Percentiles rank a stretch among this genome's conserved stretches.
These are phyloP conservation scores for Zymoseptoria ardabiliae DNA, from an alignment of 2,329 filamentous ascomycete species.

Conservation along the genomic window DNA sequence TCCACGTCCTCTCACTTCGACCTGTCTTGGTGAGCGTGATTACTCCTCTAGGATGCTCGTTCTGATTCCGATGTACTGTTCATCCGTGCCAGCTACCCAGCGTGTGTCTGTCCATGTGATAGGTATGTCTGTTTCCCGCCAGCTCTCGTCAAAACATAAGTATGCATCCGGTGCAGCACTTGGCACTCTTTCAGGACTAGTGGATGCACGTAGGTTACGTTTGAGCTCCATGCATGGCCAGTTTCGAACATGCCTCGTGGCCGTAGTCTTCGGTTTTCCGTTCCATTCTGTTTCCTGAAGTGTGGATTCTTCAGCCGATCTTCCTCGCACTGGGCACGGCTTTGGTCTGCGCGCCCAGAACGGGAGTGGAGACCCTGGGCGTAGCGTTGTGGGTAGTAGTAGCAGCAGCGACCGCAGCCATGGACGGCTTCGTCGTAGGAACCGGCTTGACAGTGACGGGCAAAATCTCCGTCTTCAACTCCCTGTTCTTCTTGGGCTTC, in stretches of 20 bases:
- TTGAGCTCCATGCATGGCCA: neutral
- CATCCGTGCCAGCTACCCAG: too few species aligned
- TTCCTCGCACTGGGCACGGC: neutral
- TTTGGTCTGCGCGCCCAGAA: slow-evolving; percentile 12
- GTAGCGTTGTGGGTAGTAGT: neutral
- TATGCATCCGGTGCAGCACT: too few species aligned
- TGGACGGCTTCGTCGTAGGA: neutral
- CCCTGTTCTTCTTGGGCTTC: slow-evolving; percentile 56
- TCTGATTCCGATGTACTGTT: too few species aligned
- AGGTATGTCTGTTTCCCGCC: too few species aligned
- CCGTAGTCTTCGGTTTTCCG: too few species aligned
- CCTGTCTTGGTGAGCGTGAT: too few species aligned
- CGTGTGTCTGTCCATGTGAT: too few species aligned
- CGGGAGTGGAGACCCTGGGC: slow-evolving; percentile 11
- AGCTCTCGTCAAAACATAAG: neutral
- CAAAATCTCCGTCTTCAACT: slow-evolving; percentile 54
- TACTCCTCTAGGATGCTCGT: too few species aligned
- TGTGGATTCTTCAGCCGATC: neutral
- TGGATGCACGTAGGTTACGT: neutral
- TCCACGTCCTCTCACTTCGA: too few species aligned
- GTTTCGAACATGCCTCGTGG: too few species aligned
- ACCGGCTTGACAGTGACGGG: slow-evolving; percentile 33
- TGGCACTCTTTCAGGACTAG: neutral
- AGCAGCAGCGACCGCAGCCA: neutral
- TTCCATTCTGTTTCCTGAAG: neutral